Percentiles rank a stretch among this genome's conserved stretches.
phyloP scores from a whole-genome alignment of 2,329 filamentous ascomycete genomes.

The Alternaria longipes region DNA sequence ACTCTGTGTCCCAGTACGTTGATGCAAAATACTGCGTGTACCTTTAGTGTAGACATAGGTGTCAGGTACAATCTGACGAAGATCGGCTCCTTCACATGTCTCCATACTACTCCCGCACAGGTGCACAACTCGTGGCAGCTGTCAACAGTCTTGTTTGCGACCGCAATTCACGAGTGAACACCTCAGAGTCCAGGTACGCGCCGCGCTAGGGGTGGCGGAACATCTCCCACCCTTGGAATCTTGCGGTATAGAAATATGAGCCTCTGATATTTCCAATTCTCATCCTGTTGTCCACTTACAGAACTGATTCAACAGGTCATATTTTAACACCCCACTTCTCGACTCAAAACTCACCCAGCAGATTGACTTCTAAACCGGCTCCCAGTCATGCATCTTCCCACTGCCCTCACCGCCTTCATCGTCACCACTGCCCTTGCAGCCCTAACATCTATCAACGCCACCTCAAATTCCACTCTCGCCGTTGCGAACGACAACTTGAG shows the following conservation, averaged over 20 bases:
- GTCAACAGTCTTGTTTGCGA: neutral
- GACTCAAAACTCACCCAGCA: accelerated
- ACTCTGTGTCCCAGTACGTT: neutral
- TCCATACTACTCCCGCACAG: neutral
- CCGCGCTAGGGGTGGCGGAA: neutral
- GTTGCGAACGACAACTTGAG: neutral
- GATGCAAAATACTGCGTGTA: neutral
- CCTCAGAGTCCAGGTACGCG: neutral
- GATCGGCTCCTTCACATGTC: neutral
- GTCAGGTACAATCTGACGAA: neutral
- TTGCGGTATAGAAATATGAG: neutral
- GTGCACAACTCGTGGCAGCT: neutral
- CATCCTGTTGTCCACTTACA: neutral
- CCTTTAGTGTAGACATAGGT: neutral
- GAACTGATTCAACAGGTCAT: neutral
- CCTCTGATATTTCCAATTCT: neutral
- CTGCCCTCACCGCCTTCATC: neutral
- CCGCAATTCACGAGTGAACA: neutral
- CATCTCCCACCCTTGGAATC: neutral
- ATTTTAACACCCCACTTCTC: neutral
- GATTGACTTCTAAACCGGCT: neutral
- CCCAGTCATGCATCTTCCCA: neutral
- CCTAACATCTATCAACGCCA: neutral
- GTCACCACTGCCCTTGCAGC: neutral
- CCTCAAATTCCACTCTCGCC: neutral